Percentiles rank a stretch among this genome's conserved stretches.
phyloP scores from a whole-genome alignment of 345 rosid species.

The Salix exigua region DNA sequence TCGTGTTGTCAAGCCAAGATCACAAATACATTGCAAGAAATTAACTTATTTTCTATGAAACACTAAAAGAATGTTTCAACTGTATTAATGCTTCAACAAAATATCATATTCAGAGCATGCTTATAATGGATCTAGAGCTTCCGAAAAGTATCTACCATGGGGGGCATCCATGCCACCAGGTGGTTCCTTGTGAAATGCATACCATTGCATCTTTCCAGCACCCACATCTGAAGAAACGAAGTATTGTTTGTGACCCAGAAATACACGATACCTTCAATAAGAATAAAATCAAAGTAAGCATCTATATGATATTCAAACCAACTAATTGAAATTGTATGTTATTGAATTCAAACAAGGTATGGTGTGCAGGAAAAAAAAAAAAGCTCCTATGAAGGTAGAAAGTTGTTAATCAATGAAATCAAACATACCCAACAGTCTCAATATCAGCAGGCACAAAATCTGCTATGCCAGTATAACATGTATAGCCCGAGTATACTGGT shows the following conservation, averaged over 20 bases:
- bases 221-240: slow-evolving; percentile 97
- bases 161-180: slow-evolving; percentile 74
- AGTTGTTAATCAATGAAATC: slow-evolving; percentile 4
- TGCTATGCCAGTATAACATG: slow-evolving; percentile 93
- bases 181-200: slow-evolving; percentile 80
- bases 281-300: slow-evolving; percentile 15
- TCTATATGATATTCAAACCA: not conserved
- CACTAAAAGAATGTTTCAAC: not conserved
- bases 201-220: slow-evolving; percentile 99
- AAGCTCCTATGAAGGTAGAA: not conserved
- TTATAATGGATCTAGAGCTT: slow-evolving; percentile 2
- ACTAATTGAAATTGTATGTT: not conserved
- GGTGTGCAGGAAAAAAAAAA: not conserved
- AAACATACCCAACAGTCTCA: slow-evolving; percentile 81
- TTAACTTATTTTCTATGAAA: not conserved
- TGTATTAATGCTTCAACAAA: not conserved
- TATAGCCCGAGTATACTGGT: slow-evolving; percentile 74
- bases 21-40: not conserved
- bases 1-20: not conserved
- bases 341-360: not conserved
- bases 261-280: slow-evolving; percentile 68
- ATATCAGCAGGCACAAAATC: slow-evolving; percentile 90
- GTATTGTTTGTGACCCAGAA: slow-evolving; percentile 94
- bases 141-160: slow-evolving; percentile 35
- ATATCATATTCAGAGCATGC: not conserved